Evolutionary conservation across 495 filamentous ascomycete genomes (phyloP).

Genomic region (Evansstolkia leycettana): DNA sequence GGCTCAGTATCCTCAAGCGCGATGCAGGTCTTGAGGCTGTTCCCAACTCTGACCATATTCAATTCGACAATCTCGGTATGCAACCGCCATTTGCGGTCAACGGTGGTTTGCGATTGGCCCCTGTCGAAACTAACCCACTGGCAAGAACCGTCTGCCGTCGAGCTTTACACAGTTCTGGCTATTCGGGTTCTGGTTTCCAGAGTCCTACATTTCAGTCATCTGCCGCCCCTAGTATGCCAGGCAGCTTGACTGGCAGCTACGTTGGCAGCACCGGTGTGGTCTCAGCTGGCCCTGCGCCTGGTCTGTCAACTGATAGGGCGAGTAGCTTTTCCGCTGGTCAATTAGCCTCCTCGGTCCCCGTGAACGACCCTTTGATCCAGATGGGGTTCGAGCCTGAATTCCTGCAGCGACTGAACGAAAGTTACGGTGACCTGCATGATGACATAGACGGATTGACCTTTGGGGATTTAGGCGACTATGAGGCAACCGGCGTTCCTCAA

Average conservation of each 20-base stretch:
- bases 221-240: constrained; percentile 21
- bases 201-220: constrained; percentile 27
- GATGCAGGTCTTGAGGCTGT: constrained; percentile 38
- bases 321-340: constrained; percentile 21
- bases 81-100: constrained; percentile 28
- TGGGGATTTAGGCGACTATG: not conserved
- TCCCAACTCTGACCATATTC: constrained; percentile 21
- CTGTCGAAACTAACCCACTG: constrained; percentile 19
- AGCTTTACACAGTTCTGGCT: constrained; percentile 15
- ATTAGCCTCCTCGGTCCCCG: constrained; percentile 21
- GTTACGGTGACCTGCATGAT: constrained; percentile 20
- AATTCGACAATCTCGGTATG: constrained; percentile 25
- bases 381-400: constrained; percentile 34
- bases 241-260: constrained; percentile 30
- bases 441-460: constrained; percentile 14
- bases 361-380: constrained; percentile 26
- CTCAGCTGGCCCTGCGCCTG: constrained; percentile 15
- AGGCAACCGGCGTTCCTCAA: constrained; percentile 1
- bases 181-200: constrained; percentile 22
- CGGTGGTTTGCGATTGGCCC: constrained; percentile 17
- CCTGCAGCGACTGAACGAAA: constrained; percentile 24
- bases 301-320: constrained; percentile 27
- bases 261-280: constrained; percentile 24
- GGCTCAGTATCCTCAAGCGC: constrained; percentile 56
- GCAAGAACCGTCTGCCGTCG: constrained; percentile 14